Evolutionary conservation across 129 eudicot species (phyloP), one percentile per base, ranked within the genome.

Genomic region (Lonicera japonica): DNA sequence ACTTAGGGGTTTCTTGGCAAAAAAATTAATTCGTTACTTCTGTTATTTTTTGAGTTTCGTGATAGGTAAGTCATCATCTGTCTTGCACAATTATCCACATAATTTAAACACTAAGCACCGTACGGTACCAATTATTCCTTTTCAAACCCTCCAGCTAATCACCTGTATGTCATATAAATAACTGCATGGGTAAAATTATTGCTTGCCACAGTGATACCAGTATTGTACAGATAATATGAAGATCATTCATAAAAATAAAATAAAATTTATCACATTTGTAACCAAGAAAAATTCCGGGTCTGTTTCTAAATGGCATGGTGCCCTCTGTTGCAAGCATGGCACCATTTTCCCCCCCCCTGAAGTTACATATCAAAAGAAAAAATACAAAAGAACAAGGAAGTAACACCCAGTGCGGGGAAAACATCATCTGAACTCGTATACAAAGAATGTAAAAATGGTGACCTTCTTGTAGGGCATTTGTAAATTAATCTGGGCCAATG

Each of bases 391-490:
- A 69, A 75, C 47, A 43, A 67, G 47, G 58, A 56, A 68, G 53
- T 21, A 46, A 18, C 47, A 51, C 87, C 80, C 66, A 77, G 75
- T 83, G 74, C 41, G 82, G 79, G 76, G 61, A 16, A 65, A 67
- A 84, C 74, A 62, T 66, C 76, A 69, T 65, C 6, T 14, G 14
- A 67, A 71, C 54, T 62, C 66, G 15, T 46, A 69, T 46, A 21
- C 56, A 11, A 25, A 38, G 24, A 56, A 21, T 36, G 8, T 63
- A 40, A 70, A 51, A 60, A 59, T 38, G 40, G 1, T 25, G 59
- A 25, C 75, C 84, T 70, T 73, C 25, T 67, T 47, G 63, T 22
- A 56, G 71, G 69, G 63, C 57, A 25, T 43, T 47, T 18, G 11
- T 51, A 67, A 17, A 29, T 55, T 63, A 66, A 53, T 65, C 58